Evolutionary conservation across 495 filamentous ascomycete genomes (phyloP).

Genomic region (Penicillium cataractarum): DNA sequence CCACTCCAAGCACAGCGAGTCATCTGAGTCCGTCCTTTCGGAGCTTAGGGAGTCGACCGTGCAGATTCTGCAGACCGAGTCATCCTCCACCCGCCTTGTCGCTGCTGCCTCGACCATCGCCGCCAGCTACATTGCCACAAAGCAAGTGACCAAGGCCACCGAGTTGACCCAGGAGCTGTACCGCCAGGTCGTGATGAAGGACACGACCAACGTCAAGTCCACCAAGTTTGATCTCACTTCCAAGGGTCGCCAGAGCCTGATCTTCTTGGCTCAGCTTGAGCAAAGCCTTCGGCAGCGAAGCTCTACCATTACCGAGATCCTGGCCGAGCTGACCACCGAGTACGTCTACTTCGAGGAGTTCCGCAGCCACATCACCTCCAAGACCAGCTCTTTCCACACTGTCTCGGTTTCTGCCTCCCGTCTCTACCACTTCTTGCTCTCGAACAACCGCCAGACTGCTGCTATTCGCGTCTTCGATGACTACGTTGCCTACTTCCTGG

Average conservation of each 20-base stretch:
- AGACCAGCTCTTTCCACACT: constrained; percentile 34
- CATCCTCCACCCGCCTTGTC: constrained; percentile 31
- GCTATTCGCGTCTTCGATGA: constrained; percentile 29
- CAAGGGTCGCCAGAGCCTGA: constrained; percentile 38
- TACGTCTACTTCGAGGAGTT: constrained; percentile 46
- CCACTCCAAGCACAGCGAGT: constrained; percentile 35
- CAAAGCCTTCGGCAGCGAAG: constrained; percentile 33
- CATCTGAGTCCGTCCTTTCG: constrained; percentile 20
- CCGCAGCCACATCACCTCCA: constrained; percentile 32
- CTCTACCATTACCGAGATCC: constrained; percentile 40
- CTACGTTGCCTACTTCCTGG: constrained; percentile 34
- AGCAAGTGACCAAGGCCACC: constrained; percentile 33
- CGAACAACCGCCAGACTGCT: constrained; percentile 26
- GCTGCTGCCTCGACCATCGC: constrained; percentile 39
- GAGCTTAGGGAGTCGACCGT: constrained; percentile 40
- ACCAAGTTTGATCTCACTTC: constrained; percentile 31
- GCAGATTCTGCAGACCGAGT: constrained; percentile 36
- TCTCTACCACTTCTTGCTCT: constrained; percentile 37
- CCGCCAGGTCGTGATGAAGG: constrained; percentile 38
- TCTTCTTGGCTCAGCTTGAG: constrained; percentile 45
- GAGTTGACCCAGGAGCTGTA: constrained; percentile 41
- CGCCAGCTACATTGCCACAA: constrained; percentile 35
- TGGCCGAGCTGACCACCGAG: constrained; percentile 39
- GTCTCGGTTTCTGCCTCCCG: constrained; percentile 32
- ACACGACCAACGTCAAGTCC: constrained; percentile 25